Evolutionary conservation across 805 yeast species (phyloP), one percentile per base, ranked within the genome.

Genomic region (Barnettozyma populi): DNA sequence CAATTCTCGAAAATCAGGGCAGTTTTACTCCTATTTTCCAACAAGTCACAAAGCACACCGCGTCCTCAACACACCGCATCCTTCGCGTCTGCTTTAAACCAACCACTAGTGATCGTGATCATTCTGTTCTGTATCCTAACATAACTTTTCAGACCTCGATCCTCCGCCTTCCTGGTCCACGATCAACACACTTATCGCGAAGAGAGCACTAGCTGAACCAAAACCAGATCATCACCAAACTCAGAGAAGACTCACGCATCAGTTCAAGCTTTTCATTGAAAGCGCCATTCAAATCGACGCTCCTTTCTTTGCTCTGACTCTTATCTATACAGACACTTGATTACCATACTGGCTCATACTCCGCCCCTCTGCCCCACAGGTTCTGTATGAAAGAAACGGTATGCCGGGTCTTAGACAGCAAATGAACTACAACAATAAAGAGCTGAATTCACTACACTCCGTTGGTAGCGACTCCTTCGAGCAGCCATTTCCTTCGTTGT

Each of bases 361-460:
- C 14, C 37, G 37, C 37, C 37, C 37, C 23, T 35, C 37, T 35
- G 20, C 23, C 37, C 23, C 32, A 29, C 32, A 29, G 32, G 5
- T 14, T 35, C 18, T 18, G 37, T 23, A 35, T 20, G 37, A 35
- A 35, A 4, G 16, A 35, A 35, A 11, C 36, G 14, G 37, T 10
- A 18, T 35, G 37, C 14, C 23, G 16, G 23, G 23, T 35, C 14
- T 18, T 9, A 35, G 23, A 37, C 18, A 37, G 16, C 16, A 36
- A 25, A 56, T 52, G 59, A 53, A 53, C 34, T 54, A 34, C 51
- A 53, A 46, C 39, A 51, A 46, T n/a, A 60, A 56, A 43, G 62
- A 59, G 29, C 31, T 51, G 25, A 55, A 54, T 36, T 49, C 60
- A 1, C 56, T 55, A 21, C 50, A 57, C 27, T 37, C 47, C 5